Evolutionary conservation across 2,329 filamentous ascomycete species (phyloP), one percentile per base, ranked within the genome.

Genomic region (Trichoderma atroviride): DNA sequence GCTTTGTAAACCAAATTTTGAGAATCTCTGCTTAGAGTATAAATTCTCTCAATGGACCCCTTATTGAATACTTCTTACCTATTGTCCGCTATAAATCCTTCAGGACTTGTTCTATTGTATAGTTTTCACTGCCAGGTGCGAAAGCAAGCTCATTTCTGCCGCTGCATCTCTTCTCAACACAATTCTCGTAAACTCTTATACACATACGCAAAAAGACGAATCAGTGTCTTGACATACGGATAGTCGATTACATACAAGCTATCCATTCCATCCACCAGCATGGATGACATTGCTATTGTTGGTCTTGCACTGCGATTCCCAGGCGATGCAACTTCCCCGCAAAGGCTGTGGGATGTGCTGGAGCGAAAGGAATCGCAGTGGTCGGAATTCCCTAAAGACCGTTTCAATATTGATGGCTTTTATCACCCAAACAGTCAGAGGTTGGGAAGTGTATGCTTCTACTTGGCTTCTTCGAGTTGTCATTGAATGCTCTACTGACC

Each of bases 251-350:
- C 35, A 9, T 52, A 13, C n/a, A 33, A 50, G 3, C 9, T 22
- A 9, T 11, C 9, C 14, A 10, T 22, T 33, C 7, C 29, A 10
- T 6, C 40, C 29, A 35, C 24, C 11, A 19, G 13, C n/a, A 56
- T 69, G 37, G 81, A 83, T n/a, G 83, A 84, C 61, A 83, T 87
- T 60, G 86, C 84, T 3, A 79, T 88, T 13, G 77, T 87, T 37
- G 86, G 86, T 19, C 78, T 87, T 69, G 83, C 82, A 10, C 81
- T 85, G 47, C 80, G 84, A 6, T 86, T 87, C 57, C 85, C 86
- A 2, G 84, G 85, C 6, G 77, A 81, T n/a, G 84, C 83, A 7
- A 80, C 75, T 1, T 80, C 79, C 3, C 79, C 83, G 0, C 79
- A 83, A 43, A 73, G 77, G 5, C 79, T 87, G 0, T 87, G 85